Percentiles rank a stretch among this genome's conserved stretches.
phyloP scores from a whole-genome alignment of 176 grass and related monocot species.

The Areca catechu region DNA sequence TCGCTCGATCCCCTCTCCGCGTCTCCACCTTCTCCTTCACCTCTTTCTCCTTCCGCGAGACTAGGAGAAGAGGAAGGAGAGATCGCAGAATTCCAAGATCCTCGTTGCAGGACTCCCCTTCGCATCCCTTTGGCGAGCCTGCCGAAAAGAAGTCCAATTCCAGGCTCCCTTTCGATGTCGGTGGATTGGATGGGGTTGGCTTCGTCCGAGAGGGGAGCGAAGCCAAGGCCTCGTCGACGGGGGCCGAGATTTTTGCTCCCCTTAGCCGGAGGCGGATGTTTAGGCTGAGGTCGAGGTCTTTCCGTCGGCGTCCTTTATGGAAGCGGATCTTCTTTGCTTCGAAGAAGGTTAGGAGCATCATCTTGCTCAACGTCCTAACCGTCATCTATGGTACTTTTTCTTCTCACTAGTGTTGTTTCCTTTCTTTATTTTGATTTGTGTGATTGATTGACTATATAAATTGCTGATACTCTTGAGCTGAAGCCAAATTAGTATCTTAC shows the following conservation, averaged over 20 bases:
- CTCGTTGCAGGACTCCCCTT: not conserved
- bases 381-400: conserved; percentile 70
- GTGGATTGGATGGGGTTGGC: not conserved
- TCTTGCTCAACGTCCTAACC: conserved; percentile 83
- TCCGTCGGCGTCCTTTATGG: conserved; percentile 42
- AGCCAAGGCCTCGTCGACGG: not conserved
- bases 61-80: not conserved
- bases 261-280: conserved; percentile 14
- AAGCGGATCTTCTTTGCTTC: conserved; percentile 90
- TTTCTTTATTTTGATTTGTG: not conserved
- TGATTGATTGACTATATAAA: no score
- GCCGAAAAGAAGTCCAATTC: no score
- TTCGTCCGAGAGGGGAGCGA: not conserved
- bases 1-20: not conserved
- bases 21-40: not conserved
- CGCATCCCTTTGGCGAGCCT: not conserved
- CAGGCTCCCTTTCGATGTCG: no score
- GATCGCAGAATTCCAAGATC: not conserved
- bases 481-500: no score
- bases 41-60: not conserved
- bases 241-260: conserved; percentile 4
- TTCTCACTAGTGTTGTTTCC: not conserved
- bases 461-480: no score
- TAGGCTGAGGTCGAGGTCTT: conserved; percentile 20
- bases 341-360: conserved; percentile 84